Base-by-base conservation (phyloP, 768 basidiomycete genomes). In the Amanita molliuscula region DNA sequence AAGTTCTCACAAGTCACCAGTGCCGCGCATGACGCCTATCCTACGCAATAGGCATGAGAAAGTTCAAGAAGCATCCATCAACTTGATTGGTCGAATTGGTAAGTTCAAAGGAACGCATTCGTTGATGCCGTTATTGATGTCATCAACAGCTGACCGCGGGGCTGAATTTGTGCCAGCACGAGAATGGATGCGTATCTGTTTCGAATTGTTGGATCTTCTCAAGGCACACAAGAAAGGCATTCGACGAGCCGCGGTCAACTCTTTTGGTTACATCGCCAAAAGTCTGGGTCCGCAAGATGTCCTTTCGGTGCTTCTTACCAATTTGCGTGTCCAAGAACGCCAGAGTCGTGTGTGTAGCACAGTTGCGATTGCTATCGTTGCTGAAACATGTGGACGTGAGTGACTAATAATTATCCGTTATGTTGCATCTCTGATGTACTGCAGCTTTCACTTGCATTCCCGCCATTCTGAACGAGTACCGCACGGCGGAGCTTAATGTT, bases 121-220 rank as follows among this genome's bases (percentile, higher is more conserved):
- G 31, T 47, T 48, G 43, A 52, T 31, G 48, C 33, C 33, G 25
- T 25, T 16, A 21, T 16, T 48, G 38, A 48, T 33, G 8, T 38
- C 8, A 31, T 48, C 38, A 45, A 21, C 44, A 67, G 95, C 96
- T 51, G 96, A 99, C 81, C 92, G 96, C 67, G 96, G 96, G 49
- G 95, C 96, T 18, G 96, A 98, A 67, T 97, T 91, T 54, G 95
- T 99, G 0, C 94, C 96, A 13, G 95, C 96, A 8, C 82, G 96
- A 60, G 96, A 99, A 68, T 98, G 95, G 96, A 99, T 99, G 96
- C 86, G 96, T 62, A 98, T 99, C 62, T 98, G 96, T 64, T 98
- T 99, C 67, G 96, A 99, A 62, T 70, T 99, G 29, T 78, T 99
- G 44, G 96, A 98, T 61, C 75, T 99, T 21, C 77, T 98, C 59